Evolutionary conservation across 192 early-diverging fungal species (phyloP), one percentile per base, ranked within the genome.

Genomic region (Chytriomyces confervae): DNA sequence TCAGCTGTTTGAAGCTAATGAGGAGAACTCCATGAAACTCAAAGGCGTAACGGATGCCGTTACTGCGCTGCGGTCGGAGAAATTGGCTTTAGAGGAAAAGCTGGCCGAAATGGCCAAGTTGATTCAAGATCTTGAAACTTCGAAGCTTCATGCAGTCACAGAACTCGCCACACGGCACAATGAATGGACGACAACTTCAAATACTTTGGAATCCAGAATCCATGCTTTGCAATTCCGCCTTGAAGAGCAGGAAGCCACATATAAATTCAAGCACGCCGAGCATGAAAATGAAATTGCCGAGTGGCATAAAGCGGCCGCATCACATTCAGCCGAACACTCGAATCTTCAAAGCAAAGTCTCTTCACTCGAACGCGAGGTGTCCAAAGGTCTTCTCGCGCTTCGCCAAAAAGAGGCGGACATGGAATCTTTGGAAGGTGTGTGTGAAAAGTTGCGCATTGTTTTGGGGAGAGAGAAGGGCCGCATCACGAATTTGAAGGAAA

Each of bases 401-500:
- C 24, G 63, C 6, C 74, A 76, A 51, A 76, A 76, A 24, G 50
- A 66, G 8, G 50, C 29, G 7, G 74, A 76, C 9, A 24, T 76
- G 0, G 13, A 45, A 5, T 47, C 62, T 13, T 46, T 76, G 18
- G 74, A 66, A n/a, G 62, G 66, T 13, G 20, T 49, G n/a, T 76
- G 62, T 27, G 74, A 66, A 24, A 45, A 51, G 63, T 29, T 63
- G 9, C 61, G 47, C 20, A 24, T 57, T 18, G 10, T 62, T 29
- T 8, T 48, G 7, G 70, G 62, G 29, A n/a, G 49, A 7, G 57
- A 72, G 47, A 72, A 49, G 61, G 68, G 69, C 13, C 6, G 45
- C 2, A 47, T 73, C 20, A 13, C 24, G n/a, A 53, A 60, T n/a
- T 23, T 73, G 44, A 69, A 70, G 23, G 78, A 80, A 50, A 75